A percentile compares a stretch with the other conserved stretches of the same genome.
These are phyloP conservation scores for Trichophyton mentagrophytes DNA, from an alignment of 2,329 filamentous ascomycete species.

Conservation along the genomic window DNA sequence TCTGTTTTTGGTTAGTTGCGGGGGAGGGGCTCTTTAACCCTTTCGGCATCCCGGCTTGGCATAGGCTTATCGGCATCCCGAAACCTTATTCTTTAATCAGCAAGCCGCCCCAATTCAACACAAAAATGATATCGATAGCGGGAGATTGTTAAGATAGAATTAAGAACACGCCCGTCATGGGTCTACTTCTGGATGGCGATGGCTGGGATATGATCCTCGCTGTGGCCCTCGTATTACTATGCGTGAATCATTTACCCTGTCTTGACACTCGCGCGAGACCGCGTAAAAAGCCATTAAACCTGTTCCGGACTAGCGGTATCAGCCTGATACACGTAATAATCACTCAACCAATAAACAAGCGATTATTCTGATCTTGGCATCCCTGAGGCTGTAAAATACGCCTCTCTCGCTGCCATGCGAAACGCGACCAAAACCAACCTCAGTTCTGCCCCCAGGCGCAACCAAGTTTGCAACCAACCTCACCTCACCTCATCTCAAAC, in stretches of 20 bases:
- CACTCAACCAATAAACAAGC: neutral
- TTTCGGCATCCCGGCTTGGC: constrained; percentile 1
- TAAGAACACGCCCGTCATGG: no score
- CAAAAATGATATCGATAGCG: neutral
- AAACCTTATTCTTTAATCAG: neutral
- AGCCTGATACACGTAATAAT: neutral
- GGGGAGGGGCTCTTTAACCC: neutral
- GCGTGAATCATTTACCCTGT: neutral
- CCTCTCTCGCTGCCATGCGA: neutral
- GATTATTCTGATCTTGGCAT: neutral
- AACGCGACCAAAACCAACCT: neutral
- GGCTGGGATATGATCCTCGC: no score
- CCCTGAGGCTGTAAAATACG: neutral
- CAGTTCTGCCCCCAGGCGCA: neutral
- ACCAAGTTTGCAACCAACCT: neutral
- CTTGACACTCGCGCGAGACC: neutral
- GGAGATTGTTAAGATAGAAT: neutral
- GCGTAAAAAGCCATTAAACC: neutral
- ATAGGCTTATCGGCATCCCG: neutral
- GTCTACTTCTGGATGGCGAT: no score
- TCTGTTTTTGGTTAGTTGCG: neutral
- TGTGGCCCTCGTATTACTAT: neutral
- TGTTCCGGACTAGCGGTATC: neutral
- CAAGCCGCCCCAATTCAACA: no score
- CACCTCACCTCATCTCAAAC: neutral